Base-by-base conservation (phyloP, 192 early-diverging fungal species). In the Rhizophagus sp. region DNA sequence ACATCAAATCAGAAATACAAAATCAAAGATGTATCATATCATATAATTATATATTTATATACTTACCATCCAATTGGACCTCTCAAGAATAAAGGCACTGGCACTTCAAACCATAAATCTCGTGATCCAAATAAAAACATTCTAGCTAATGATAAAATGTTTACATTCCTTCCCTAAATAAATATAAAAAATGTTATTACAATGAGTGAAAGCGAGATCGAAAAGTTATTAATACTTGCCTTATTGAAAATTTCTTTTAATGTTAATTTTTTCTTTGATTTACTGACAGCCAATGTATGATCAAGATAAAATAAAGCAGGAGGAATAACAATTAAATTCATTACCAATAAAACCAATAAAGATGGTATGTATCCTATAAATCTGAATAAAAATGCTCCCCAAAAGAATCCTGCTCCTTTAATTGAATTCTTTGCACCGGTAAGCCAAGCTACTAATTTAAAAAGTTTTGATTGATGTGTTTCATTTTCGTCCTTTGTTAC, bases 341-440 rank as follows among this genome's bases (percentile, higher is more conserved):
- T 70, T 22, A 44, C 75, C 13, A 83, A 52, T 25, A 88, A 76
- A 11, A 88, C 82, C 30, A 79, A 61, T 24, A 88, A 70, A 15
- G 85, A 25, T n/a, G 78, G 81, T 76, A 79, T 79, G 17, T 84
- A 80, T n/a, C 82, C 80, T 8, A 25, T 10, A 57, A 39, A 84
- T 39, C 63, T 83, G 3, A 86, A 36, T 30, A 88, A 49, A 25
- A 81, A 34, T 1, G 85, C 87, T 10, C 87, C 87, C 17, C 52
- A 52, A 69, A 88, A 87, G 66, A 85, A 88, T 36, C 87, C 87
- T 44, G 86, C 78, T 12, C 87, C 87, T 63, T 88, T 88, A 33
- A 88, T 61, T 11, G 83, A 84, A 81, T 88, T 88, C 71, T 88
- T 88, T 27, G 84, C 82, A 15, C 87, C 87, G 1, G 87, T 88